phyloP scores from a whole-genome alignment of 371 early-diverging fungal species.

The Smittium mucronatum region DNA sequence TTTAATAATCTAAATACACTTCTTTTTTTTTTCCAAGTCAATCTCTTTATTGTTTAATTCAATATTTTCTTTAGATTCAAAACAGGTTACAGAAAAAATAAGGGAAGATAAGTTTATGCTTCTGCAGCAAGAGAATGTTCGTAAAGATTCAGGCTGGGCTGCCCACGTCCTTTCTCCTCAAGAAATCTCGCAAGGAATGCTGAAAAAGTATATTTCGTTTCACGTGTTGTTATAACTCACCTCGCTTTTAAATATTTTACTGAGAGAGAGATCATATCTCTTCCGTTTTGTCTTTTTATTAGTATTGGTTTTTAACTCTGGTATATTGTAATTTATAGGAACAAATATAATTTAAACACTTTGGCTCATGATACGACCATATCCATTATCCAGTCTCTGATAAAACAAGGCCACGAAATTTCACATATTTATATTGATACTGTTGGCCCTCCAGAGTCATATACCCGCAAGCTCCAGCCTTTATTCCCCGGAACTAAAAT shows the following conservation, averaged over 20 bases:
- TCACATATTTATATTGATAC: slow-evolving; percentile 89
- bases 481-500: slow-evolving; percentile 64
- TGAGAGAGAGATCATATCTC: too few species aligned
- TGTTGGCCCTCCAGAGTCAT: slow-evolving; percentile 83
- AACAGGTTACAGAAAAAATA: slow-evolving; percentile 60
- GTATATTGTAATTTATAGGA: slow-evolving; percentile 26
- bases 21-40: neutral
- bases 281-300: too few species aligned
- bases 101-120: slow-evolving; percentile 54
- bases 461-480: slow-evolving; percentile 58
- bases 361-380: slow-evolving; percentile 92
- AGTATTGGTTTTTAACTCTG: too few species aligned
- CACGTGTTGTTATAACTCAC: too few species aligned
- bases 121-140: slow-evolving; percentile 35
- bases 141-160: slow-evolving; percentile 72
- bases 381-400: slow-evolving; percentile 49
- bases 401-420: slow-evolving; percentile 54
- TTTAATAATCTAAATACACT: neutral
- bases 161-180: slow-evolving; percentile 69
- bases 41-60: neutral
- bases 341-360: slow-evolving; percentile 87
- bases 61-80: slow-evolving; percentile 54
- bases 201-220: slow-evolving; percentile 30
- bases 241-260: too few species aligned
- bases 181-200: slow-evolving; percentile 82